Evolutionary conservation across 768 basidiomycete genomes (phyloP).

Genomic region (Kwoniella europaea): DNA sequence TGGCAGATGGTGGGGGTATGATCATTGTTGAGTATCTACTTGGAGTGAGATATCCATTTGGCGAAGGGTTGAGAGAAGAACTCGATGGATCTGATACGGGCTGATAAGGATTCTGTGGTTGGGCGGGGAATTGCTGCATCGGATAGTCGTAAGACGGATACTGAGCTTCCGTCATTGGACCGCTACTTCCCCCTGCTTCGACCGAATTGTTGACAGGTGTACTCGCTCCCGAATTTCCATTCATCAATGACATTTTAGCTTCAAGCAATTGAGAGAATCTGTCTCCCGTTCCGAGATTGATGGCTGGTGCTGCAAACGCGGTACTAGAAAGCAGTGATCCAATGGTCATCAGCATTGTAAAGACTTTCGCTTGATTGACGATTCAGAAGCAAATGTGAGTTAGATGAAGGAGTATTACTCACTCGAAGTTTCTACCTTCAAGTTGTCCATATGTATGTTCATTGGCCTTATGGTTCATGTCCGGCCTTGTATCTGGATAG

Average conservation of each 20-base stretch:
- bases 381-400: background rate
- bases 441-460: background rate
- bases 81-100: background rate
- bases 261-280: constrained; percentile 47
- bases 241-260: constrained; percentile 37
- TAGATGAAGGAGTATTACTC: background rate
- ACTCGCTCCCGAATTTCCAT: background rate
- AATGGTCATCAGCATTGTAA: background rate
- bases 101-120: constrained; percentile 8
- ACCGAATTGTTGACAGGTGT: constrained; percentile 6
- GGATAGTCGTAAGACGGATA: background rate
- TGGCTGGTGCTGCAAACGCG: constrained; percentile 11
- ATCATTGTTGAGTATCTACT: background rate
- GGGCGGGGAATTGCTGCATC: background rate
- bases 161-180: background rate
- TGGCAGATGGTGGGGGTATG: background rate
- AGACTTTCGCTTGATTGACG: background rate
- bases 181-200: background rate
- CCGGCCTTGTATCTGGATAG: no score
- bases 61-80: background rate
- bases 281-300: constrained; percentile 37
- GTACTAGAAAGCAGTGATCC: constrained; percentile 3
- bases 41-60: background rate
- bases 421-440: constrained; percentile 5
- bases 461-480: no score